Conservation (phyloP, 345 rosid genomes). For the Mallotus nudiflorus region DNA sequence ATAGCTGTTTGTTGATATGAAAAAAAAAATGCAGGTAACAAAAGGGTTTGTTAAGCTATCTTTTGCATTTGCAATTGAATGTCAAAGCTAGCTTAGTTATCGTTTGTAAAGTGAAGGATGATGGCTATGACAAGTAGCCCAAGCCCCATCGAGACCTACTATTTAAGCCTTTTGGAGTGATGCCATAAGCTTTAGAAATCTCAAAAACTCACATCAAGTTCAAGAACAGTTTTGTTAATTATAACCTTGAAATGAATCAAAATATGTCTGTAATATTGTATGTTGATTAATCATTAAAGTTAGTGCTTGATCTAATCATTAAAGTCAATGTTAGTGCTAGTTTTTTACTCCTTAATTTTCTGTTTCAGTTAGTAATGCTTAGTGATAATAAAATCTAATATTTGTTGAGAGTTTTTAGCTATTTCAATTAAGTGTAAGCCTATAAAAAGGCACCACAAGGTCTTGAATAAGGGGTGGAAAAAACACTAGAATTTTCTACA, state of each 20-base stretch:
- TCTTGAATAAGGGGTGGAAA: no score
- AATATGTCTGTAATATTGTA: conserved; percentile 63
- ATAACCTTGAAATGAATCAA: conserved; percentile 66
- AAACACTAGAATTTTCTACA: no score
- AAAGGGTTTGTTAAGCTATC: neutral
- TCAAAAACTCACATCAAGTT: neutral
- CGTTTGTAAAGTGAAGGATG: conserved; percentile 57
- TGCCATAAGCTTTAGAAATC: conserved; percentile 25
- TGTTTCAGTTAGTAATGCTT: no score
- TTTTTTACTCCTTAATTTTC: no score
- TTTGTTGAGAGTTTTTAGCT: no score
- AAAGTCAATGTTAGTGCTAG: no score
- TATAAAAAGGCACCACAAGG: no score
- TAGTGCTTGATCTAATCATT: no score
- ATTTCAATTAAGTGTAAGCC: no score
- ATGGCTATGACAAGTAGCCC: conserved; percentile 44
- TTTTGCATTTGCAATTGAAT: neutral
- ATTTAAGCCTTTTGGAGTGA: conserved; percentile 57
- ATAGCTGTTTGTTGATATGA: no score
- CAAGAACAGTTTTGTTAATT: conserved; percentile 26
- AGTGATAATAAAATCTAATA: no score
- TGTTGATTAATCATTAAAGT: no score
- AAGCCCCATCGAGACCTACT: conserved; percentile 50
- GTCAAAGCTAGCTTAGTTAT: conserved; percentile 37
- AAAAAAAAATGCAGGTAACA: conserved; percentile 6